Base-by-base conservation (phyloP, 345 rosid species). In the Excoecaria agallocha region DNA sequence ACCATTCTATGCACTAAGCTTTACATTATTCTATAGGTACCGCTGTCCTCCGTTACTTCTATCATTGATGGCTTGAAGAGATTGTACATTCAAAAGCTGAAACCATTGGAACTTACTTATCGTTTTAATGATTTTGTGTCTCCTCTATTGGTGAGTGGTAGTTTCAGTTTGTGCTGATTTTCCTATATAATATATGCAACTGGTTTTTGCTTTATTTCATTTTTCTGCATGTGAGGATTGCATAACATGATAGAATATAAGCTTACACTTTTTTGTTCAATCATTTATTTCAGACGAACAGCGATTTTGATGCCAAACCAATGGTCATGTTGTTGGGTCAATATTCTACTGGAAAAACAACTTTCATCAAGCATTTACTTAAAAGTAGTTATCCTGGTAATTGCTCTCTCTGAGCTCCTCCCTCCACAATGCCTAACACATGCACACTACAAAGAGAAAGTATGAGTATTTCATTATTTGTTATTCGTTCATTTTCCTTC, bases 291-390 rank as follows among this genome's bases (percentile, higher is more conserved):
- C 80, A 95, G 99, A 77, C 91, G 69, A 89, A 87, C 74, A 93
- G 98, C 76, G 98, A 93, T 78, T 95, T 94, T 75, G 97, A 95
- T 78, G 98, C 97, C 43, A 95, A 88, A 77, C 99, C 99, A 61
- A 95, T 91, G 96, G 99, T 93, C 52, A 91, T 93, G 99, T 93
- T 93, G 76, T 83, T 93, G 87, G 99, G 98, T 77, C 99, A 95
- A 70, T 90, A 95, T 82, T 95, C 99, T 70, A 95, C 99, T 54
- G 99, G 99, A 35, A 95, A 95, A 84, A 93, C 99, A 66, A 93
- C 99, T 59, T 95, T 93, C 83, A 93, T 95, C 78, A 93, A 95
- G 81, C 98, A 95, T 89, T 81, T 95, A 82, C 97, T 95, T 62
- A 88, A 81, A 82, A 64, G 82, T 80, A 85, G 82, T 77, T 95